Base-by-base conservation (phyloP, 2,329 filamentous ascomycete species). In the Ascochyta lentis region DNA sequence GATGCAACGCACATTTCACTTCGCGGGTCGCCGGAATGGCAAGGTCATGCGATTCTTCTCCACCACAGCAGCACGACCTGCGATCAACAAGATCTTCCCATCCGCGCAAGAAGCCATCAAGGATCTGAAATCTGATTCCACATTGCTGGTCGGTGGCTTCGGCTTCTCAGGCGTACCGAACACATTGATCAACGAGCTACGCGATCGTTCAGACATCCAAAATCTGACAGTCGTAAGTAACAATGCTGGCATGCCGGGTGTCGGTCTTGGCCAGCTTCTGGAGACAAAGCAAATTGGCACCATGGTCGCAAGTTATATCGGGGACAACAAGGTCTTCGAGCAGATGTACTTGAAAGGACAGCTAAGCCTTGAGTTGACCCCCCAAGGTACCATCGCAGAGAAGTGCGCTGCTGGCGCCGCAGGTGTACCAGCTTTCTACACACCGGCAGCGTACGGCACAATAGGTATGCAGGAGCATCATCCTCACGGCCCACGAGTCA, bases 381-480 rank as follows among this genome's bases (percentile, higher is more conserved):
- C 90, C 0, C 90, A 93, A 66, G 90, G 90, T 4, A 90, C 88
- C 0, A 80, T 91, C 47, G 89, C 88, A 0, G 89, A 91, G 78
- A 82, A 89, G 61, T 84, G 91, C 65, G 81, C 89, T 38, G 89
- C 89, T 6, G 90, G 86, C 1, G 90, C 89, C 4, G 88, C 88
- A 23, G 90, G 90, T 8, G 91, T 93, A 46, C 89, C 90, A 1
- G 90, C 90, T 0, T 93, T 95, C 71, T 95, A 87, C 69, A 93
- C 91, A 0, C 87, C 90, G 0, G 91, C 90, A 0, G 90, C 70
- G 77, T 75, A 78, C 49, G 86, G 86, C 53, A 90, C 88, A 0
- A 81, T 89, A 7, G 72, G 72, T 74, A 65, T 27, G 66, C 59
- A 31, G 8, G n/a, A 13, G 0, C 27, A 15, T 13, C 8, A 4